Conservation (phyloP, 192 early-diverging fungal genomes). For the Haplosporangium gracile region DNA sequence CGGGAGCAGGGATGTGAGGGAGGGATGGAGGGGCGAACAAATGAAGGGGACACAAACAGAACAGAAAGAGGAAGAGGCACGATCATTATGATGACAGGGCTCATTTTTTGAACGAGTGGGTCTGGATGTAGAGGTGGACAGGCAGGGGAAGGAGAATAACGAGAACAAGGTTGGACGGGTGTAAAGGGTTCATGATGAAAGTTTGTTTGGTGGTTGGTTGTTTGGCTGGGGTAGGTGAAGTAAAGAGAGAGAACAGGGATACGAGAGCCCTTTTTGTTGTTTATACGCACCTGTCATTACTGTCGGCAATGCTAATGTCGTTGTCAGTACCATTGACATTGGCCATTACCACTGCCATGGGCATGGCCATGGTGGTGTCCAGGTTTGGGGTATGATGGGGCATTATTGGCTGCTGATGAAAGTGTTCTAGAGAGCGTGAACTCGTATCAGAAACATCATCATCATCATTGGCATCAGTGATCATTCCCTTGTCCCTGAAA, state of each 20-base stretch:
- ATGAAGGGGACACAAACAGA: slow-evolving; percentile 2
- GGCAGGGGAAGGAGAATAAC: neutral
- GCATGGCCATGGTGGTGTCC: neutral
- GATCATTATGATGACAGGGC: slow-evolving; percentile 3
- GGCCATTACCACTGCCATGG: no score
- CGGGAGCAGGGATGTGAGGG: neutral
- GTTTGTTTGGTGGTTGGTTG: neutral
- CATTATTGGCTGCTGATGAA: neutral
- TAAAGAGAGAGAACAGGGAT: neutral
- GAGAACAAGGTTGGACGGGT: neutral
- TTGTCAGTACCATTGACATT: neutral
- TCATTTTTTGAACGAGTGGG: neutral
- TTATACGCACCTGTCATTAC: neutral
- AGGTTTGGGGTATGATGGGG: neutral
- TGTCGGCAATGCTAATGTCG: neutral
- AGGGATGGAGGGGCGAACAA: neutral
- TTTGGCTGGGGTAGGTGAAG: neutral
- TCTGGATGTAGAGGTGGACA: neutral
- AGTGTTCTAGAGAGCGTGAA: neutral
- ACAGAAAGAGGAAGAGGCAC: neutral
- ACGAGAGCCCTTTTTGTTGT: no score
- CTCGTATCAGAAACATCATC: neutral
- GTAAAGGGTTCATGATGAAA: neutral
- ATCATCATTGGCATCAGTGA: neutral
- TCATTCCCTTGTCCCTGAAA: neutral